These are phyloP conservation scores for Stenocarpella maydis DNA, from an alignment of 2,329 filamentous ascomycete species.

Conservation along the genomic window DNA sequence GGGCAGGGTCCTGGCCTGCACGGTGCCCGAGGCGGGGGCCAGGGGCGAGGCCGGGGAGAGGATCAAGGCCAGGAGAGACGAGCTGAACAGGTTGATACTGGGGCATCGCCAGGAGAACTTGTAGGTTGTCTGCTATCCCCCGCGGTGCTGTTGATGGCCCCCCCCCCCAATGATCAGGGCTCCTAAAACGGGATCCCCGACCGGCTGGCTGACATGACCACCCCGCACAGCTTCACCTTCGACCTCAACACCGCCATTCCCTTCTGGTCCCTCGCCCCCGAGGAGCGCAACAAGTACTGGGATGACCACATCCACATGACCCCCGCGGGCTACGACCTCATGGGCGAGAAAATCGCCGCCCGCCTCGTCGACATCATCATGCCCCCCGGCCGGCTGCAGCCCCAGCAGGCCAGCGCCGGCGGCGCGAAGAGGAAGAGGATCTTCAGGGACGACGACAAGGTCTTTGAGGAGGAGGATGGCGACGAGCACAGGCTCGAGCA, in stretches of 20 bases:
- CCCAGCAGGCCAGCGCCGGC: conserved; percentile 42
- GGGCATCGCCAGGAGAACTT: conserved; percentile 55
- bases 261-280: conserved; percentile 57
- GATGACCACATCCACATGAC: conserved; percentile 69
- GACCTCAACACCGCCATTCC: conserved; percentile 65
- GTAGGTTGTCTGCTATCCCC: conserved; percentile 48
- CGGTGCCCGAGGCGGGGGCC: conserved; percentile 59
- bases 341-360: conserved; percentile 65
- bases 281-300: conserved; percentile 61
- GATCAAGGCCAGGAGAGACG: conserved; percentile 47
- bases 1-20: conserved; percentile 64
- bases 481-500: conserved; percentile 55
- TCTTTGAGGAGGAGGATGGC: conserved; percentile 60
- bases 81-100: conserved; percentile 60
- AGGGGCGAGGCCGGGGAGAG: conserved; percentile 34
- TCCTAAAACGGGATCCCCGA: too few relatives aligned
- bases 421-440: conserved; percentile 40
- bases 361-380: conserved; percentile 57
- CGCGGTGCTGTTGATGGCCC: too few relatives aligned
- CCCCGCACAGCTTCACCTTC: conserved; percentile 56
- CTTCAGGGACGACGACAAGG: conserved; percentile 50
- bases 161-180: too few relatives aligned
- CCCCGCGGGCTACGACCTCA: conserved; percentile 66
- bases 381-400: conserved; percentile 44
- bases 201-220: too few relatives aligned